Percentiles rank a stretch among this genome's conserved stretches.
Evolutionary conservation across 257 asterid genomes (phyloP).

Genomic region (Jaltomata sinuosa): DNA sequence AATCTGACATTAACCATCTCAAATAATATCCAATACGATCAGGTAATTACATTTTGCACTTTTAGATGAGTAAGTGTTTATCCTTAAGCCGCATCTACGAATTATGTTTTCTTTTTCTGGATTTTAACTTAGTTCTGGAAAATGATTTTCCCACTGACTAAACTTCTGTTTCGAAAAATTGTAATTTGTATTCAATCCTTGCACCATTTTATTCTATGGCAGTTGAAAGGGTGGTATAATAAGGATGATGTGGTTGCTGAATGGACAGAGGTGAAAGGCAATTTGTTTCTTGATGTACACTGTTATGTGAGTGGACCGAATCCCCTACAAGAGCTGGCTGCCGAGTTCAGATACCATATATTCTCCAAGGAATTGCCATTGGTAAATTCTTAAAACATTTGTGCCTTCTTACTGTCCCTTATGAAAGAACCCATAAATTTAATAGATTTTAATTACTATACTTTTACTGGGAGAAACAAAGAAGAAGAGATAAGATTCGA

Average conservation of each 20-base stretch:
- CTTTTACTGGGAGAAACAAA: background rate
- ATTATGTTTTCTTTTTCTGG: background rate
- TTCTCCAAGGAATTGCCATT: conserved; percentile 93
- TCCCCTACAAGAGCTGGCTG: conserved; percentile 56
- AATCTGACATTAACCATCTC: conserved; percentile 56
- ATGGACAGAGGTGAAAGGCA: conserved; percentile 73
- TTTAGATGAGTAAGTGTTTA: background rate
- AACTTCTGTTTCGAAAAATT: background rate
- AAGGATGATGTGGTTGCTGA: conserved; percentile 93
- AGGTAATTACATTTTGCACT: conserved; percentile 27
- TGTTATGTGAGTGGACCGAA: conserved; percentile 82
- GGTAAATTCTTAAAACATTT: conserved; percentile 29
- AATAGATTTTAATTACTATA: background rate
- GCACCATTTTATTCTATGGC: conserved; percentile 1
- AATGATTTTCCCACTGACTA: background rate
- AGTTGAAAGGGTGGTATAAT: conserved; percentile 84
- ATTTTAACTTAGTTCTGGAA: background rate
- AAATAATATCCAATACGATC: conserved; percentile 53
- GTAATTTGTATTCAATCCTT: background rate
- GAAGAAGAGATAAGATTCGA: background rate
- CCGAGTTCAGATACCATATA: conserved; percentile 86
- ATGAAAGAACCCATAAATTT: background rate
- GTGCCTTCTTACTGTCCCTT: background rate
- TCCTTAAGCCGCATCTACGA: background rate
- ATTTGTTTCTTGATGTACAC: conserved; percentile 69